Evolutionary conservation across 768 basidiomycete species (phyloP).

Genomic region (Boletus insuetus): DNA sequence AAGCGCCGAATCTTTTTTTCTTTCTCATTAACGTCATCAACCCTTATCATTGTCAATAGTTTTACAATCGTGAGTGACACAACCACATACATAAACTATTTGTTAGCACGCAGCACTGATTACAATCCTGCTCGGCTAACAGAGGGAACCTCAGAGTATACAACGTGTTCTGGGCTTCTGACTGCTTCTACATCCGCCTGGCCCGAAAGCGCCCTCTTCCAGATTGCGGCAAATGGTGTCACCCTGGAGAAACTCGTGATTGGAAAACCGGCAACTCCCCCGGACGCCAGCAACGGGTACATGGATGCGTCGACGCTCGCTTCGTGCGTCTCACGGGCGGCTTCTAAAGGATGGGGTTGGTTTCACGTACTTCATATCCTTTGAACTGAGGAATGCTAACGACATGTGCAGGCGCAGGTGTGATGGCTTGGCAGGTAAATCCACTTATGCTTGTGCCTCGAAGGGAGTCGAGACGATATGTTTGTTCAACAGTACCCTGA

Average conservation of each 20-base stretch:
- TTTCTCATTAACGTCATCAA: neutral
- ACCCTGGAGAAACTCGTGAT: constrained; percentile 65
- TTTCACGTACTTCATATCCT: constrained; percentile 5
- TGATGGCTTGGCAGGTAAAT: constrained; percentile 40
- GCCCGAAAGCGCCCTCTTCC: constrained; percentile 46
- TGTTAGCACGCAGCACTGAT: neutral
- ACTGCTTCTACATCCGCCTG: constrained; percentile 37
- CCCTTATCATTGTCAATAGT: constrained; percentile 7
- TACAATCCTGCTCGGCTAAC: neutral
- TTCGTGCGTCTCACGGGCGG: constrained; percentile 59
- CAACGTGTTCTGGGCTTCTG: constrained; percentile 38
- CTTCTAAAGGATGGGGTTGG: constrained; percentile 65
- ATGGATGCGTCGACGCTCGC: constrained; percentile 57
- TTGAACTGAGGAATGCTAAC: neutral
- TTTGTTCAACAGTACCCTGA: constrained; percentile 35
- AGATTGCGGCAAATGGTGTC: constrained; percentile 54
- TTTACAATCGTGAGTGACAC: constrained; percentile 26
- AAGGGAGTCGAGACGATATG: neutral
- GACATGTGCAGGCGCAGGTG: constrained; percentile 31
- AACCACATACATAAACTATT: neutral
- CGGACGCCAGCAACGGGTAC: constrained; percentile 54
- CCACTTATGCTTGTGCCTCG: neutral
- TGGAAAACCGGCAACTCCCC: constrained; percentile 59
- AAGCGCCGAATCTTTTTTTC: neutral
- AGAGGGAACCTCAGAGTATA: constrained; percentile 41